Evolutionary conservation across 176 grass and related monocot species (phyloP), one percentile per base, ranked within the genome.

Genomic region (Panicum miliaceum): DNA sequence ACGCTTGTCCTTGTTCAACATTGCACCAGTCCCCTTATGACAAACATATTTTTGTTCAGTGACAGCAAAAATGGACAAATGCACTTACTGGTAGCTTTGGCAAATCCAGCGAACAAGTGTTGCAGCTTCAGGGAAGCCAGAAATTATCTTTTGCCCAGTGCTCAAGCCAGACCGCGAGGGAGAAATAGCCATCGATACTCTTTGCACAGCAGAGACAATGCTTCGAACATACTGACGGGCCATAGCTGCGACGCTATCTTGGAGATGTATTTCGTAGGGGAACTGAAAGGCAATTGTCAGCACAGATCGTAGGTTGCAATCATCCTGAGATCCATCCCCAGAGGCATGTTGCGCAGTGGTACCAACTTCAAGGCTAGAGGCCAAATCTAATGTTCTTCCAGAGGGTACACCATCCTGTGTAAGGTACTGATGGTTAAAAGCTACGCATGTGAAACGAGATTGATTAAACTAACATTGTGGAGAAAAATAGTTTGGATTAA

Each of bases 231-330:
- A 99, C 45, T 99, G 96, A 27, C 96, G 78, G 8, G 93, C 96
- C 93, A 96, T 90, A 74, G 91, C 82, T 64, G 93, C 93, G 85
- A 94, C 78, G 37, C 84, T 99, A 41, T 99, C 96, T 82, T 94
- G 96, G 65, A 99, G 89, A 81, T 96, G 91, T 75, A 82, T 71
- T 90, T 99, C 96, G 5, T 94, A 99, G 27, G 96, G 89, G 26
- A 99, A 96, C 29, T 99, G 96, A 85, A 99, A 99, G 23, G 96
- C 93, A 56, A 99, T 99, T 19, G 93, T 96, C 71, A 99, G 84
- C 46, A 99, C 96, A 41, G 96, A 99, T 64, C 96, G 82, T 12
- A 88, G 85, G 74, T 90, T 99, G 66, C 73, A 58, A 59, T 90
- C 82, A 72, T 85, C 85, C 63, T 53, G 36, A 45, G 88, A 82